Conservation (phyloP, 2,329 filamentous ascomycete genomes). For the Penicillium sp. region DNA sequence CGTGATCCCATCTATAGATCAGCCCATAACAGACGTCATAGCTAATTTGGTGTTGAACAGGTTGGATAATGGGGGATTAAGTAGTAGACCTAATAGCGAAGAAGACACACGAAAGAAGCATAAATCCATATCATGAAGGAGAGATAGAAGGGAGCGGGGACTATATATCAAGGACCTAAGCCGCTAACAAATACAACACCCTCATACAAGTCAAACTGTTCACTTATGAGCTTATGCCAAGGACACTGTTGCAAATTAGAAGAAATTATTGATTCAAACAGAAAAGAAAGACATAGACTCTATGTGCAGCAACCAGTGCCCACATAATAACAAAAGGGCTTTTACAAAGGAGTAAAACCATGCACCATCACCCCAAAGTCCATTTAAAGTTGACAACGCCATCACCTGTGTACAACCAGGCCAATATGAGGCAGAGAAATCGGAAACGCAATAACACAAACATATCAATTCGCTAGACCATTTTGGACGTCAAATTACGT, state of each 20-base stretch:
- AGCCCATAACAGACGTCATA: constrained; percentile 12
- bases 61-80: not conserved
- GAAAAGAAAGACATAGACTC: constrained; percentile 3
- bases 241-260: not conserved
- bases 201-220: too few species aligned
- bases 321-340: constrained; percentile 14
- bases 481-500: constrained; percentile 14
- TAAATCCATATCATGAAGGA: too few species aligned
- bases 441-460: constrained; percentile 1
- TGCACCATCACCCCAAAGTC: constrained; percentile 9
- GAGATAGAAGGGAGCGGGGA: not conserved
- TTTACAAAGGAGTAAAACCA: constrained; percentile 12
- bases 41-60: not conserved
- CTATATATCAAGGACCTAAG: not conserved
- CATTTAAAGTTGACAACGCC: constrained; percentile 13
- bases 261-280: constrained; percentile 18
- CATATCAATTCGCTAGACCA: not conserved
- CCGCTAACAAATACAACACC: not conserved
- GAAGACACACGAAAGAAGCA: too few species aligned
- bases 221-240: not conserved
- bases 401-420: not conserved
- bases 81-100: not conserved
- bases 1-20: constrained; percentile 24
- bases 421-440: constrained; percentile 6
- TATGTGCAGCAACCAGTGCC: constrained; percentile 26